A percentile compares a stretch with the other conserved stretches of the same genome.
These are phyloP conservation scores for Daldinia childiae DNA, from an alignment of 495 filamentous ascomycete genomes.

Conservation along the genomic window DNA sequence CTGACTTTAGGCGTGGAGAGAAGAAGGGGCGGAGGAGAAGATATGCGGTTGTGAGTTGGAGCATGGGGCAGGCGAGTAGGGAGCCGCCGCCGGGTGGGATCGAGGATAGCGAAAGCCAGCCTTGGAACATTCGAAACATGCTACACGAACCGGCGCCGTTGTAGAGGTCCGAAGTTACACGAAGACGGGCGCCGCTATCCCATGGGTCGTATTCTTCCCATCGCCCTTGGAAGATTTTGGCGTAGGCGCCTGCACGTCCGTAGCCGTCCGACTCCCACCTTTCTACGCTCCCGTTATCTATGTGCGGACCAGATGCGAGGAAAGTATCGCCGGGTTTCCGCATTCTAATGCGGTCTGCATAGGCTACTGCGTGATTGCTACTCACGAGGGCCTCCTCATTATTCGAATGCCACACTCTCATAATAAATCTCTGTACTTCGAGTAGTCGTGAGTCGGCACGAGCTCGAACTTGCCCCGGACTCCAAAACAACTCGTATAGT, in stretches of 20 bases:
- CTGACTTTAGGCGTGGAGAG: slow-evolving; percentile 51
- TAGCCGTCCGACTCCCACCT: slow-evolving; percentile 91
- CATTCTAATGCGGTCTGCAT: slow-evolving; percentile 83
- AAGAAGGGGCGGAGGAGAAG: slow-evolving; percentile 89
- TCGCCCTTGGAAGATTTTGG: slow-evolving; percentile 71
- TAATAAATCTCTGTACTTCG: slow-evolving; percentile 75
- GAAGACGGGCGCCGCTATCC: slow-evolving; percentile 76
- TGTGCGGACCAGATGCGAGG: slow-evolving; percentile 77
- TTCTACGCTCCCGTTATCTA: slow-evolving; percentile 84
- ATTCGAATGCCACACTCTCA: slow-evolving; percentile 78
- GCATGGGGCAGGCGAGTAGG: slow-evolving; percentile 79
- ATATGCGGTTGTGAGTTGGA: slow-evolving; percentile 81
- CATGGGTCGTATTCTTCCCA: slow-evolving; percentile 89
- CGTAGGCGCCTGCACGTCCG: slow-evolving; percentile 71
- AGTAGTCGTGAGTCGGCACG: slow-evolving; percentile 78
- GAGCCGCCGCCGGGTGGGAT: slow-evolving; percentile 73
- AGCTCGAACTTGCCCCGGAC: slow-evolving; percentile 75
- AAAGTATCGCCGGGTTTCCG: slow-evolving; percentile 68
- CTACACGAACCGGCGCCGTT: slow-evolving; percentile 82
- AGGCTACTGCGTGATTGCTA: slow-evolving; percentile 69
- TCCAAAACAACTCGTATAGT: slow-evolving; percentile 88
- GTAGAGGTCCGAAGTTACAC: slow-evolving; percentile 79
- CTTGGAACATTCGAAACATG: slow-evolving; percentile 89
- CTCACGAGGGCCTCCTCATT: slow-evolving; percentile 70
- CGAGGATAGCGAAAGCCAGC: slow-evolving; percentile 77